phyloP scores from a whole-genome alignment of 495 filamentous ascomycete genomes.

The Emericellopsis terricola region DNA sequence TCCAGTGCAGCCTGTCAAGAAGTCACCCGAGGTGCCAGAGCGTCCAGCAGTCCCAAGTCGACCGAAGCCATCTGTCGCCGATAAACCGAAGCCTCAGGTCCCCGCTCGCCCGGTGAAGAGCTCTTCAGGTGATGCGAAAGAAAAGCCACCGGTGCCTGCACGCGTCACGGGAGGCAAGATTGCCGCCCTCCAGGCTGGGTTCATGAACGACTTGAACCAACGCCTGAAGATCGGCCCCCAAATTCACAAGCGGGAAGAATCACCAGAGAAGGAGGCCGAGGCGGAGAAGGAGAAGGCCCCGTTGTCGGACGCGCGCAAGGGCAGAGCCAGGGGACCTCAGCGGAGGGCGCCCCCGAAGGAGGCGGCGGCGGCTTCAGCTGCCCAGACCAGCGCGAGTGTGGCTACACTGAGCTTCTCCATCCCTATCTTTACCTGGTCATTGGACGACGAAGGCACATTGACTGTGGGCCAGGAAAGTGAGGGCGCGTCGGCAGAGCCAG shows the following conservation, averaged over 20 bases:
- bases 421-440: too few species aligned
- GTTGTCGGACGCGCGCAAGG: constrained; percentile 71
- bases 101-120: constrained; percentile 50
- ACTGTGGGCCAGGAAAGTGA: too few species aligned
- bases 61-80: constrained; percentile 54
- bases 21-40: constrained; percentile 7
- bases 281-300: constrained; percentile 55
- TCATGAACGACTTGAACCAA: constrained; percentile 78
- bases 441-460: too few species aligned
- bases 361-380: constrained; percentile 13
- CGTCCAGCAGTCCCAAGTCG: constrained; percentile 33
- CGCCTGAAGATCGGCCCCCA: constrained; percentile 69
- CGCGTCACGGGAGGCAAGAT: constrained; percentile 72
- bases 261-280: constrained; percentile 31
- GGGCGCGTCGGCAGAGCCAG: too few species aligned
- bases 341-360: constrained; percentile 46
- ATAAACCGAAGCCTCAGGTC: constrained; percentile 66
- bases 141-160: constrained; percentile 65
- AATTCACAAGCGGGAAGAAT: constrained; percentile 50
- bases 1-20: constrained; percentile 9
- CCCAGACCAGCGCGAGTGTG: too few species aligned
- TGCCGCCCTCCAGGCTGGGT: constrained; percentile 73
- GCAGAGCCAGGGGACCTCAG: constrained; percentile 73
- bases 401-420: constrained; percentile 21
- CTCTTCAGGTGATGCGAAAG: constrained; percentile 16